These are phyloP conservation scores for Eremochloa ophiuroides DNA, from an alignment of 176 grass and related monocot species.

Conservation along the genomic window DNA sequence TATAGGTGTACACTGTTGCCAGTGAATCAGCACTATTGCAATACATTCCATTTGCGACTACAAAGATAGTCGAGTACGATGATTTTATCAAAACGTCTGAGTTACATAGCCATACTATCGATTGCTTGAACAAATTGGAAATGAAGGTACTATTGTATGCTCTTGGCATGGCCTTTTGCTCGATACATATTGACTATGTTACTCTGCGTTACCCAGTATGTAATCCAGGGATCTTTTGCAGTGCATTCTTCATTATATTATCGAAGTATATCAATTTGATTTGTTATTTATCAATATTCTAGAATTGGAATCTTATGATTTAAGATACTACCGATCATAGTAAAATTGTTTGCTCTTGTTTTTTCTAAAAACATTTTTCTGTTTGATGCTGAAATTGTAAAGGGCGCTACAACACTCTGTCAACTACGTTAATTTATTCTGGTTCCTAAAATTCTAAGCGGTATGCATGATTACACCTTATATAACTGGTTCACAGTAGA, in stretches of 20 bases:
- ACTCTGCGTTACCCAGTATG: neutral
- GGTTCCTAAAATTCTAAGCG: neutral
- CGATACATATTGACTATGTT: neutral
- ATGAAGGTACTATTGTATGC: slow-evolving; percentile 42
- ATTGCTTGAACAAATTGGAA: slow-evolving; percentile 43
- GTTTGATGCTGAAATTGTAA: neutral
- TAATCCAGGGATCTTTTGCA: neutral
- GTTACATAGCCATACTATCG: neutral
- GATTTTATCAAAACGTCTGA: slow-evolving; percentile 27
- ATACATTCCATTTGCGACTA: slow-evolving; percentile 62
- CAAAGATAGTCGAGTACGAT: slow-evolving; percentile 47
- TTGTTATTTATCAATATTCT: neutral
- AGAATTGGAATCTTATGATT: neutral
- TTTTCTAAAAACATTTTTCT: neutral
- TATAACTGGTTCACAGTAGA: neutral
- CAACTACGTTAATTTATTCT: neutral
- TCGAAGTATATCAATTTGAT: neutral
- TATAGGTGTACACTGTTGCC: slow-evolving; percentile 79
- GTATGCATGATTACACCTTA: neutral
- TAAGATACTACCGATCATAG: neutral
- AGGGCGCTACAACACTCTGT: neutral
- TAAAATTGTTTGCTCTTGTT: neutral
- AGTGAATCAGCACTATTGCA: slow-evolving; percentile 49
- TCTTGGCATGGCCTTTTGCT: neutral
- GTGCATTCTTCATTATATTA: neutral